Evolutionary conservation across 352 stramenopile species (phyloP), one percentile per base, ranked within the genome.

Genomic region (Globisporangium nagaii): DNA sequence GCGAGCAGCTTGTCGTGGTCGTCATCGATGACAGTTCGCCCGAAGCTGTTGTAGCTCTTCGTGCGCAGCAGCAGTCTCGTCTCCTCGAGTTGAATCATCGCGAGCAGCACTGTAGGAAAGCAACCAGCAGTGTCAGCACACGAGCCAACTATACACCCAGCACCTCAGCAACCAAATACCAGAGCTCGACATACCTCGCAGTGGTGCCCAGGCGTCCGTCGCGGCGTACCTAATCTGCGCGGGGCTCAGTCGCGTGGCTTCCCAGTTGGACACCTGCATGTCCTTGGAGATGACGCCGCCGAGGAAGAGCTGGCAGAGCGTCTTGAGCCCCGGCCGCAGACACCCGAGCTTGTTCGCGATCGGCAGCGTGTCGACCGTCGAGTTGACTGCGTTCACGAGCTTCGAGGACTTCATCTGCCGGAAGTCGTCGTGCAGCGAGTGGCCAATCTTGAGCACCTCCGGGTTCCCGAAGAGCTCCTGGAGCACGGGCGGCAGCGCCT

Each of bases 241-340:
- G 10, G 63, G 49, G 34, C 69, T 90, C n/a, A 94, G 73, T 8
- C 65, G 53, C 6, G 71, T 50, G 17, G 78, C 73, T 56, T 91
- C 84, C 84, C 81, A 94, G 61, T 94, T 79, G 17, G 84, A 94
- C 19, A 91, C 78, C 56, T 94, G 84, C 84, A 94, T 91, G 41
- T 86, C 72, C 58, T 94, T 94, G 31, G 79, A 83, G 50, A 94
- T 82, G 27, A 56, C 75, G 11, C 71, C 64, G 13, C 63, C 66
- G 24, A 90, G 65, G 64, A 91, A 92, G n/a, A 94, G 50, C 37
- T 89, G 75, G 30, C 75, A 85, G 19, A 87, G 66, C 22, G 79
- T 91, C 60, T 84, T 77, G 13, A 94, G 67, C 15, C 80, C 79
- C 4, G 84, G 84, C 31, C 82, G 75, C 15, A 84, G 57, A 39